Percentiles rank a stretch among this genome's conserved stretches.
phyloP scores from a whole-genome alignment of 305 asterid genomes.

The Ruellia speciosa region DNA sequence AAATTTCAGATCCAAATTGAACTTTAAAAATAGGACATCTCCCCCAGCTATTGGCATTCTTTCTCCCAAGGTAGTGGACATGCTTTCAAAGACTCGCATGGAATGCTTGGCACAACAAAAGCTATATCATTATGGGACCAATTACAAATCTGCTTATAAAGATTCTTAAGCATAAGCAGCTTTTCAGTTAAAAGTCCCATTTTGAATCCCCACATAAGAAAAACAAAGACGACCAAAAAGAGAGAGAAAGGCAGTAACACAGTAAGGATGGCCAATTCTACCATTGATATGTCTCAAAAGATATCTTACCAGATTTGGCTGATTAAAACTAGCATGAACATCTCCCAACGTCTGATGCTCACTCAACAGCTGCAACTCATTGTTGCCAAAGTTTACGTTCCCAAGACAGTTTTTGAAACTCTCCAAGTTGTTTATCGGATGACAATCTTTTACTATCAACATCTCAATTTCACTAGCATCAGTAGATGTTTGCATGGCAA shows the following conservation, averaged over 20 bases:
- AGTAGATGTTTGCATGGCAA: slow-evolving; percentile 68
- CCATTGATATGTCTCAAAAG: not conserved
- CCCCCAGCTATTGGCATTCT: slow-evolving; percentile 9
- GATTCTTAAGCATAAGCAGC: too few species aligned
- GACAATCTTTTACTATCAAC: slow-evolving; percentile 40
- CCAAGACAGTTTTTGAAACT: slow-evolving; percentile 26
- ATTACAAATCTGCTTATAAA: too few species aligned
- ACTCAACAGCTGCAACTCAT: slow-evolving; percentile 38
- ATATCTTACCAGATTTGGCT: slow-evolving; percentile 60
- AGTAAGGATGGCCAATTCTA: not conserved
- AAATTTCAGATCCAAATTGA: not conserved
- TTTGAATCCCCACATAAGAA: not conserved
- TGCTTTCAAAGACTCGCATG: not conserved
- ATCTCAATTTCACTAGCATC: slow-evolving; percentile 67
- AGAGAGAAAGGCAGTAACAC: not conserved
- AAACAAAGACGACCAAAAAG: not conserved
- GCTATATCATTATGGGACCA: too few species aligned
- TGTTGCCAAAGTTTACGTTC: slow-evolving; percentile 32
- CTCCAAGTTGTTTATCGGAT: slow-evolving; percentile 27
- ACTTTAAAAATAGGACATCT: too few species aligned
- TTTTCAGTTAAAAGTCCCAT: too few species aligned
- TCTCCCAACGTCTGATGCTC: slow-evolving; percentile 73
- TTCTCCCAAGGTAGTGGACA: not conserved
- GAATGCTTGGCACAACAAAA: not conserved
- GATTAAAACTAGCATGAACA: slow-evolving; percentile 49